Base-by-base conservation (phyloP, 495 filamentous ascomycete genomes). In the Patellaria atrata region DNA sequence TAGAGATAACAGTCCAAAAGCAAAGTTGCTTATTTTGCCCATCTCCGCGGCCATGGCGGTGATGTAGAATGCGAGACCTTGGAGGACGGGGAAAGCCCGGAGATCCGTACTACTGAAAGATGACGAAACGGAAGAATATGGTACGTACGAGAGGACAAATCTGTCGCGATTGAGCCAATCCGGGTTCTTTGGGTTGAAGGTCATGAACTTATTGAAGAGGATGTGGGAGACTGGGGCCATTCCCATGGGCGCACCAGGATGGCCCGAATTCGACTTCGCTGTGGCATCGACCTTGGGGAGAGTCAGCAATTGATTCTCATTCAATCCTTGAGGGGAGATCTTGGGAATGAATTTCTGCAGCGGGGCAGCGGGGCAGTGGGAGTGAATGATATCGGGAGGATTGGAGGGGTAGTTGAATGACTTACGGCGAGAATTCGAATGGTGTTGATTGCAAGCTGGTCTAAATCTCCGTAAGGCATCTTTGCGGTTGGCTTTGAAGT, bases 241-340 rank as follows among this genome's bases (percentile, higher is more conserved):
- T 64, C 86, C 86, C 86, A 99, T 99, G 48, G 89, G 89, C 51
- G 89, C 89, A 69, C 89, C 89, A 56, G 89, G 89, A 67, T 99
- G 89, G 54, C 89, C 89, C 46, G 86, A 94, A 70, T 96, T 96
- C 53, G 87, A 82, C 56, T 79, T 73, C 59, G 77, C 75, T 57
- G 85, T 93, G 55, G 87, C 91, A 94, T 99, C 89, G 68, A 84
- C 79, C 89, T 97, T 52, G 37, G 47, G 28, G 24, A 30, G 27
- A 26, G 45, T 63, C 30, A 61, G 55, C 41, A 45, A 50, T 46
- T 51, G 45, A 45, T 48, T 33, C 34, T 53, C 15, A 47, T 29
- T 23, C 11, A 31, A 27, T 22, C 33, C 27, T 39, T 39, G 25
- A 28, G 41, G 23, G 33, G 36, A 46, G 45, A 35, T 40, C 38